Evolutionary conservation across 2,329 filamentous ascomycete species (phyloP).

Genomic region (Aspergillus fumigatiaffinis): DNA sequence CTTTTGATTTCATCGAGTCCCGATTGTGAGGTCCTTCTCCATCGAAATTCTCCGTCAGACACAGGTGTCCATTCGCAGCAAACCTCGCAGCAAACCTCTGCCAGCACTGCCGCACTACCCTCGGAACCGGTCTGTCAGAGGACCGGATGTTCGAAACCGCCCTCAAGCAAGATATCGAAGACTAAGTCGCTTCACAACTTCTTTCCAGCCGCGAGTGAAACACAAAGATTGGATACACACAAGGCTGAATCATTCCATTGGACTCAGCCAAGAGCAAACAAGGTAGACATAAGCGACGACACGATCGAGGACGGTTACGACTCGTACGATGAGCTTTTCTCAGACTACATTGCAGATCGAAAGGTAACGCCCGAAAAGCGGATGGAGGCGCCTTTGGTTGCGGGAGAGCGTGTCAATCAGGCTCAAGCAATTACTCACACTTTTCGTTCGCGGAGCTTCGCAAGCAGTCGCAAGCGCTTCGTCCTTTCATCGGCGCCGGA

Average conservation of each 20-base stretch:
- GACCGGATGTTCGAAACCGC: neutral
- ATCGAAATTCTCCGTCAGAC: neutral
- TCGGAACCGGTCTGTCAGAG: neutral
- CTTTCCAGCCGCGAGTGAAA: constrained; percentile 37
- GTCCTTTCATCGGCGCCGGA: constrained; percentile 14
- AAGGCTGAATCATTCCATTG: constrained; percentile 21
- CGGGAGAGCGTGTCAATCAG: constrained; percentile 4
- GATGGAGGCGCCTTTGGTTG: constrained; percentile 3
- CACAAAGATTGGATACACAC: constrained; percentile 36
- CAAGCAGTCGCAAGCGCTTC: constrained; percentile 25
- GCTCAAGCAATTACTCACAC: constrained; percentile 8
- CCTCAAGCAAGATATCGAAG: neutral
- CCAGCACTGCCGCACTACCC: neutral
- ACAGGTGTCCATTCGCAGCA: neutral
- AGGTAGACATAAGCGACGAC: constrained; percentile 30
- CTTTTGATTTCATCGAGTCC: neutral
- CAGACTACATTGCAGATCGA: constrained; percentile 27
- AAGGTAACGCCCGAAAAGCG: constrained; percentile 5
- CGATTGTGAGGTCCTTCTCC: neutral
- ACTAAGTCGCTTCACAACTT: constrained; percentile 37
- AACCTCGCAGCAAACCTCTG: neutral
- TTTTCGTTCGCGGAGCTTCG: constrained; percentile 7
- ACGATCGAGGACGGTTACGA: constrained; percentile 40
- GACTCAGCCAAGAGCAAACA: constrained; percentile 8
- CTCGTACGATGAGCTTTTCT: constrained; percentile 35